Conservation (phyloP, 2,329 filamentous ascomycete genomes). For the Phialocephala subalpina region DNA sequence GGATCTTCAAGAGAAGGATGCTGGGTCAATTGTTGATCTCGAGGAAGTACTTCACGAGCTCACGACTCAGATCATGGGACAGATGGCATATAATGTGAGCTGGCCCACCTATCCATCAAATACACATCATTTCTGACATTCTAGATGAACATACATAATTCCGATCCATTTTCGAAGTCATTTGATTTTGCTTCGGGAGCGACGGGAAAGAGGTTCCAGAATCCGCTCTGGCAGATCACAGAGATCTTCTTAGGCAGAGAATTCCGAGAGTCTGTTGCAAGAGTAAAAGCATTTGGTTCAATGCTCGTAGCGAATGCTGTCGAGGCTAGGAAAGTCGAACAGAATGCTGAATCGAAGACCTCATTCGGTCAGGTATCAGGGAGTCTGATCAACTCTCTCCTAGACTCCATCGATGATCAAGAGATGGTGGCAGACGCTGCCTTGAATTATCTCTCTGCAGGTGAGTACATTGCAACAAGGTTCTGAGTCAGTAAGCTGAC, state of each 20-base stretch:
- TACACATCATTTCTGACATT: slow-evolving; percentile 20
- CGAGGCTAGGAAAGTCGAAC: slow-evolving; percentile 46
- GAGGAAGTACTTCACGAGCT: slow-evolving; percentile 69
- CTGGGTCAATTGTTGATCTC: slow-evolving; percentile 55
- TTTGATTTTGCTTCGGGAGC: slow-evolving; percentile 69
- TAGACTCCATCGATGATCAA: slow-evolving; percentile 62
- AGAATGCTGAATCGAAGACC: slow-evolving; percentile 28
- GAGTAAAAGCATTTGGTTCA: slow-evolving; percentile 63
- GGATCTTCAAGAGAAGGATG: slow-evolving; percentile 45
- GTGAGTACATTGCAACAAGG: slow-evolving; percentile 30
- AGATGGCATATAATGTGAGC: slow-evolving; percentile 68
- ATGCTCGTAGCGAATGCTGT: slow-evolving; percentile 64
- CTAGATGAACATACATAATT: slow-evolving; percentile 70
- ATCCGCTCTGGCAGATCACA: slow-evolving; percentile 68
- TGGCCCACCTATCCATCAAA: neutral
- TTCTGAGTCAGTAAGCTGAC: slow-evolving; percentile 14
- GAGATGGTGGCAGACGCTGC: slow-evolving; percentile 69
- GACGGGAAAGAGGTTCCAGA: slow-evolving; percentile 70
- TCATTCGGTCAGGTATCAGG: slow-evolving; percentile 53
- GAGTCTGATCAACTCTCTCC: slow-evolving; percentile 66
- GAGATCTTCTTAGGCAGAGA: slow-evolving; percentile 59
- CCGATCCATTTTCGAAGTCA: slow-evolving; percentile 65
- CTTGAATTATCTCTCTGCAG: slow-evolving; percentile 71
- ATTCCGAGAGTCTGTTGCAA: slow-evolving; percentile 57
- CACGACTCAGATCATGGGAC: slow-evolving; percentile 72